Evolutionary conservation across 306 rosid genomes (phyloP), one percentile per base, ranked within the genome.

Genomic region (Sicyos baderoa): DNA sequence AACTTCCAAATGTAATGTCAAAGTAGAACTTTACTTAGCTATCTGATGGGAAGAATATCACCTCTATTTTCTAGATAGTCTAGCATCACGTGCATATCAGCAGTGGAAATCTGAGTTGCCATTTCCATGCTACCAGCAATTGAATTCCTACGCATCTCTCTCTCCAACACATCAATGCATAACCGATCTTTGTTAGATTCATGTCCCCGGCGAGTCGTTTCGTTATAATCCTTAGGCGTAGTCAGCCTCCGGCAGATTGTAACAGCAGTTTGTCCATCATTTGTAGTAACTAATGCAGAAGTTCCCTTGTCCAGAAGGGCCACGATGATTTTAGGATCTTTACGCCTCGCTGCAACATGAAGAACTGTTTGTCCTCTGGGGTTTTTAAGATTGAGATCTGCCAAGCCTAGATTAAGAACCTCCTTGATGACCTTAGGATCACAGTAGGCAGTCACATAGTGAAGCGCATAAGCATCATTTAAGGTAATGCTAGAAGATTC

Each of bases 281-380:
- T 19, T 51, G 97, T 90, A 66, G 75, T 72, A 67, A 81, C 89
- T 67, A 80, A 74, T 57, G 88, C 89, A 77, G 80, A 68, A 9
- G 97, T 91, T 64, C 96, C 91, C 58, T 78, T 81, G 6, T 67
- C 87, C 78, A 94, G 72, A 29, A 90, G 82, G 10, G 95, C 85
- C 13, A 86, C 85, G 58, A 93, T 78, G 63, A 93, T 76, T 11
- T 90, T 78, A 44, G 89, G 97, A 73, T 85, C 89, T 78, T 86
- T 90, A 15, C 99, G 87, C 76, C 94, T 84, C 35, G 99, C 97
- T 17, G 97, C 99, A 76, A 90, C 81, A 50, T 93, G 99, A 55
- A 90, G 96, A 64, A 85, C 87, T 0, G 94, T 80, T 67, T 84
- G 83, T 25, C 95, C 95, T 5, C 95, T 77, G 0, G 76, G 32